phyloP scores from a whole-genome alignment of 345 rosid genomes.

The Zanthoxylum bungeanum region DNA sequence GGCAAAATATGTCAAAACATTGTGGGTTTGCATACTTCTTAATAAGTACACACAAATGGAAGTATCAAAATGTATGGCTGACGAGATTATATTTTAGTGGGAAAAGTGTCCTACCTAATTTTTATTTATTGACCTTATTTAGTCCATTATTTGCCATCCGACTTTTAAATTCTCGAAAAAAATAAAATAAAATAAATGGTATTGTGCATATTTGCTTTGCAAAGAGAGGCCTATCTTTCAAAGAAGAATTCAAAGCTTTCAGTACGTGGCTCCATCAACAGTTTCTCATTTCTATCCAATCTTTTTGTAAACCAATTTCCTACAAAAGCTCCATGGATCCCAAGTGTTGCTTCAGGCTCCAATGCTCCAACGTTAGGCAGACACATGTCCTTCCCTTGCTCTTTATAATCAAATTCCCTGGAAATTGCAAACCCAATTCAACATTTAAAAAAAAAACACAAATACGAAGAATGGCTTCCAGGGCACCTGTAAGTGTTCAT shows the following conservation, averaged over 20 bases:
- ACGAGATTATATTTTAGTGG: too few relatives aligned
- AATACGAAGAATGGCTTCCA: conserved; percentile 24
- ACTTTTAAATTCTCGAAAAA: not conserved
- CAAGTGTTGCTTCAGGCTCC: conserved; percentile 6
- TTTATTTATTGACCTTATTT: too few relatives aligned
- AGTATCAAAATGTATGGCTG: too few relatives aligned
- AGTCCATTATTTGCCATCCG: not conserved
- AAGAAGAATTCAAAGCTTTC: conserved; percentile 12
- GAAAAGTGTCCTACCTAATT: too few relatives aligned
- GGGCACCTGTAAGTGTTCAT: conserved; percentile 17
- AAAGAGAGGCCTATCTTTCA: not conserved
- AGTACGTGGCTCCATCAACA: not conserved
- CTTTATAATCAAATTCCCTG: not conserved
- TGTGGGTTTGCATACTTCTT: too few relatives aligned
- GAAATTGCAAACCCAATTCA: not conserved
- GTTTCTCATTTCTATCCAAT: not conserved
- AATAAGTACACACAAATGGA: too few relatives aligned
- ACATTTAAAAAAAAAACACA: not conserved
- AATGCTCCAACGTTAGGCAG: not conserved
- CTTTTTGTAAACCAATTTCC: not conserved
- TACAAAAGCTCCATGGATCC: conserved; percentile 17
- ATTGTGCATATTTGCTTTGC: not conserved
- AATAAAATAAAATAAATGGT: not conserved
- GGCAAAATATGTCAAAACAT: too few relatives aligned
- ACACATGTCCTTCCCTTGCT: not conserved